Evolutionary conservation across 345 rosid genomes (phyloP).

Genomic region (Hypericum perforatum): DNA sequence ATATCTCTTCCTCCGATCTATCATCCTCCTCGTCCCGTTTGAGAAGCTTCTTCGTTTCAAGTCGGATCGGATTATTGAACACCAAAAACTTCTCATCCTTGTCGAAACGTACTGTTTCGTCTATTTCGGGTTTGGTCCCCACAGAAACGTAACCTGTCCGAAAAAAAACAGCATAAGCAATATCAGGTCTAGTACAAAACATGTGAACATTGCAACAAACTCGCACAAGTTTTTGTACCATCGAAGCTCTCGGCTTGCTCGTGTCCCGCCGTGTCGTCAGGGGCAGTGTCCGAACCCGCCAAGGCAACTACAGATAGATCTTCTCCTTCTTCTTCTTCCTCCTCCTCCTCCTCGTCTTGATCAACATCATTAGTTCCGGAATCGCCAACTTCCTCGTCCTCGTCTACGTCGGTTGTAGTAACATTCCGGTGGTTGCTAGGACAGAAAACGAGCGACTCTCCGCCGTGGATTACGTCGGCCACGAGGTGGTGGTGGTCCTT

Average conservation of each 20-base stretch:
- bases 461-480: slow-evolving; percentile 54
- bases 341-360: slow-evolving; percentile 17
- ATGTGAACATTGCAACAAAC: slow-evolving; percentile 7
- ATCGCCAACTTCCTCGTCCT: slow-evolving; percentile 27
- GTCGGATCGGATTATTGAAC: slow-evolving; percentile 17
- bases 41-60: slow-evolving; percentile 26
- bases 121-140: slow-evolving; percentile 10
- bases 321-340: slow-evolving; percentile 20
- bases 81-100: slow-evolving; percentile 22
- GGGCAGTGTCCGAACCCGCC: slow-evolving; percentile 38
- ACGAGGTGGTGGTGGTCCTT: slow-evolving; percentile 36
- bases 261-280: slow-evolving; percentile 15
- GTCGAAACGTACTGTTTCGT: slow-evolving; percentile 11
- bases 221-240: slow-evolving; percentile 17
- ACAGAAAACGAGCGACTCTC: slow-evolving; percentile 46
- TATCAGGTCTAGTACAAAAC: slow-evolving; percentile 7
- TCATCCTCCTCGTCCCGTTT: slow-evolving; percentile 34
- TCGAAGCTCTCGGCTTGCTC: slow-evolving; percentile 6
- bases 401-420: neutral
- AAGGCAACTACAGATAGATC: slow-evolving; percentile 37
- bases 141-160: slow-evolving; percentile 5
- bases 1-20: slow-evolving; percentile 37
- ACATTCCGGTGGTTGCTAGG: slow-evolving; percentile 12
- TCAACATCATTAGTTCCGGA: slow-evolving; percentile 16
- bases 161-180: slow-evolving; percentile 11